Percentiles rank a stretch among this genome's conserved stretches.
Evolutionary conservation across 805 yeast genomes (phyloP).

Genomic region (Alloascoidea hylecoeti): DNA sequence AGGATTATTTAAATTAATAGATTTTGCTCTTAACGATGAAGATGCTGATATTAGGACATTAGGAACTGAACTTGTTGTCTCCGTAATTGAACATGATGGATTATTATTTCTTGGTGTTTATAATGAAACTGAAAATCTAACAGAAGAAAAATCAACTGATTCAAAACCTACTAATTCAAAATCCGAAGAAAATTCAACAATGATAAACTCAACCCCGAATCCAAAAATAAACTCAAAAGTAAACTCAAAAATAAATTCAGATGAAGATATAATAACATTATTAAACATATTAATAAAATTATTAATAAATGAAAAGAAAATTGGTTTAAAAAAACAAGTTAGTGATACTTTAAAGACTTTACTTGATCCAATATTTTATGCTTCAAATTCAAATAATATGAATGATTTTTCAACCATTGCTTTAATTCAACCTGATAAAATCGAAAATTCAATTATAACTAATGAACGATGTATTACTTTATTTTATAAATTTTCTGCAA

Average conservation of each 20-base stretch:
- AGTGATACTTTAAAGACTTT: constrained; percentile 70
- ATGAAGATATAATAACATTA: constrained; percentile 6
- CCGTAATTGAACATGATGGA: constrained; percentile 78
- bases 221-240: background rate
- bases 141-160: constrained; percentile 5
- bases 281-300: constrained; percentile 37
- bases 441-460: constrained; percentile 6
- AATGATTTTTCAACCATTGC: constrained; percentile 5
- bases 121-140: background rate
- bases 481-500: constrained; percentile 53
- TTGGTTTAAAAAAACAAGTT: constrained; percentile 70
- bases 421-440: constrained; percentile 4
- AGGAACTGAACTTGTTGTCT: constrained; percentile 69
- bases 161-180: too few species aligned
- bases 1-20: constrained; percentile 59
- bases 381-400: constrained; percentile 5
- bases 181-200: too few species aligned
- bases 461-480: constrained; percentile 29
- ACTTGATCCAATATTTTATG: constrained; percentile 34
- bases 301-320: constrained; percentile 38
- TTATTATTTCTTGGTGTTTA: constrained; percentile 25
- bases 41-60: constrained; percentile 37
- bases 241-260: constrained; percentile 5
- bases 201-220: too few species aligned
- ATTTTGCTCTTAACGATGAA: constrained; percentile 51